A percentile compares a stretch with the other conserved stretches of the same genome.
Conservation (phyloP, 1,284 basidiomycete genomes). For the Cutaneotrichosporon sp. region DNA sequence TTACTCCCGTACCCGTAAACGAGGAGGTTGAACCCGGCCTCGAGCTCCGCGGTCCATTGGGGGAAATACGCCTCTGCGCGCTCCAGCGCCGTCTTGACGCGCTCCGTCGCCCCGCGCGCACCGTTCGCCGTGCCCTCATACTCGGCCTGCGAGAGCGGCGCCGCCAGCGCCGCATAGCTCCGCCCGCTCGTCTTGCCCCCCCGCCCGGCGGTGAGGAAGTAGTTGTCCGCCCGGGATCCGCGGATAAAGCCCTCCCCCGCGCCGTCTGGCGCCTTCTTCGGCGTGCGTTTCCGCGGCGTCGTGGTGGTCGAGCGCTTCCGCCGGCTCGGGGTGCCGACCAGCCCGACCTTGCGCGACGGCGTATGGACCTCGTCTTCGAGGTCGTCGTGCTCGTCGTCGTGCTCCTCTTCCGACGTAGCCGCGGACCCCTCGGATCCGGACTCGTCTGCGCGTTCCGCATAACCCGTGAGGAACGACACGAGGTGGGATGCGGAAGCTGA, state of each 20-base stretch:
- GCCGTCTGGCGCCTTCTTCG: constrained; percentile 8
- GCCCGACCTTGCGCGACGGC: constrained; percentile 11
- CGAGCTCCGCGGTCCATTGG: constrained; percentile 65
- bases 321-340: constrained; percentile 26
- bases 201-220: constrained; percentile 62
- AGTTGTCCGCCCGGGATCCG: constrained; percentile 64
- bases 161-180: constrained; percentile 66
- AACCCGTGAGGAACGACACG: constrained; percentile 43
- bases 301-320: constrained; percentile 24
- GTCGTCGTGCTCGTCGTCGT: constrained; percentile 27
- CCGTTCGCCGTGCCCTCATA: constrained; percentile 30
- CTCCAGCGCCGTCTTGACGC: constrained; percentile 29
- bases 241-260: constrained; percentile 46
- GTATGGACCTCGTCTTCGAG: constrained; percentile 21
- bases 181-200: constrained; percentile 66
- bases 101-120: constrained; percentile 9
- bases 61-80: constrained; percentile 6
- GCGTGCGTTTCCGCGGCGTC: constrained; percentile 17
- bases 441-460: constrained; percentile 22
- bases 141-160: constrained; percentile 52
- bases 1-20: constrained; percentile 87
- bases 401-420: constrained; percentile 13
- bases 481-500: constrained; percentile 26
- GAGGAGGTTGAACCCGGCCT: constrained; percentile 75
- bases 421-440: constrained; percentile 22